Conservation (phyloP, 371 early-diverging fungal genomes). For the Mucor plumbeus region DNA sequence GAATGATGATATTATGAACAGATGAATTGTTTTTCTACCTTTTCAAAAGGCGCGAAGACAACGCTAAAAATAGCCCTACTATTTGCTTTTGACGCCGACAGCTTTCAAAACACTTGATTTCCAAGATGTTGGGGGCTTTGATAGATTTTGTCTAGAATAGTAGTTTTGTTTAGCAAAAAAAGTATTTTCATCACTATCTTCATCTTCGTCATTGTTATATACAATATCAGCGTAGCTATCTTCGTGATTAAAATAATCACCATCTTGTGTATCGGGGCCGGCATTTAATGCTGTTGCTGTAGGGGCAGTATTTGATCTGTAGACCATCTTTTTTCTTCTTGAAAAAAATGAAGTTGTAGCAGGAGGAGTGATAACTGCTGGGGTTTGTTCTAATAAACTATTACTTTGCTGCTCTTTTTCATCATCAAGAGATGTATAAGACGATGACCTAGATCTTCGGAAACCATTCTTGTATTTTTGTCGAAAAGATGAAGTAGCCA, state of each 20-base stretch:
- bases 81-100: conserved; percentile 12
- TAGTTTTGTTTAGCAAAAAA: conserved; percentile 6
- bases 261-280: conserved; percentile 1
- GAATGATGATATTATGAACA: conserved; percentile 8
- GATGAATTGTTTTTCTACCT: neutral
- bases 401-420: neutral
- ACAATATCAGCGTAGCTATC: neutral
- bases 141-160: conserved; percentile 6
- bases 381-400: neutral
- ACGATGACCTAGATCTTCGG: conserved; percentile 5
- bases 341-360: neutral
- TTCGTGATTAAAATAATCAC: conserved; percentile 6
- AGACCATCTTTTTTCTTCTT: neutral
- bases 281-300: neutral
- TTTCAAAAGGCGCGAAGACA: conserved; percentile 4
- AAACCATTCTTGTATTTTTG: conserved; percentile 8
- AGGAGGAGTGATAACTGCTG: neutral
- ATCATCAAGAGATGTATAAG: conserved; percentile 11
- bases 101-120: conserved; percentile 6
- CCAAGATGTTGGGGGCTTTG: conserved; percentile 6
- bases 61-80: neutral
- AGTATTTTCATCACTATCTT: neutral
- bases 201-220: neutral
- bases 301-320: conserved; percentile 9
- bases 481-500: conserved; percentile 7